Conservation (phyloP, 2,329 filamentous ascomycete genomes). For the Xylaria sp. region DNA sequence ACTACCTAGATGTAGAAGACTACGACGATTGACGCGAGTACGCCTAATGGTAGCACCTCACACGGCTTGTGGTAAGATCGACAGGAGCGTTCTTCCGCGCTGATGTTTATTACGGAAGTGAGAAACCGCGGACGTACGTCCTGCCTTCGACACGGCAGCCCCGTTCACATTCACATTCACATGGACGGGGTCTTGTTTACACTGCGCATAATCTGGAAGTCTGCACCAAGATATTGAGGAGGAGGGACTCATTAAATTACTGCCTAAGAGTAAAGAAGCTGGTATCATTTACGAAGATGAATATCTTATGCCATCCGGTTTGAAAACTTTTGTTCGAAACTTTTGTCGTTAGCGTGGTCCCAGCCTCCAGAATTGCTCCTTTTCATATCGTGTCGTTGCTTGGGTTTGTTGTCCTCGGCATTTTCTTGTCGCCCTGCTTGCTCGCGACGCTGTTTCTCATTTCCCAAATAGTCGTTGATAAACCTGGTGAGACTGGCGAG, state of each 20-base stretch:
- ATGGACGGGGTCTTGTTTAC: slow-evolving; percentile 1
- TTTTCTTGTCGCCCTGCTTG: not conserved
- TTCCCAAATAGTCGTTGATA: slow-evolving; percentile 44
- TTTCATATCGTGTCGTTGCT: not conserved
- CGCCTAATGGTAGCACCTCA: not conserved
- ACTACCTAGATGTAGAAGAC: too few species aligned
- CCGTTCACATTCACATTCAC: not conserved
- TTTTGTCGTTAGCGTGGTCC: not conserved
- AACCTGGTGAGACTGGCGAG: slow-evolving; percentile 44
- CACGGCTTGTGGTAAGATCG: not conserved
- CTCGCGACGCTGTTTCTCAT: slow-evolving; percentile 27
- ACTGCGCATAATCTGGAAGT: not conserved
- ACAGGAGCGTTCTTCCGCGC: slow-evolving; percentile 15
- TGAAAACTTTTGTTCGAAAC: slow-evolving; percentile 2
- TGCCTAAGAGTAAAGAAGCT: slow-evolving; percentile 16
- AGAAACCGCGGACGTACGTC: slow-evolving; percentile 13
- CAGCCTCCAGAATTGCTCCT: not conserved
- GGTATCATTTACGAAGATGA: slow-evolving; percentile 17
- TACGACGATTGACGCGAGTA: not conserved
- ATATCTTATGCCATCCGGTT: not conserved
- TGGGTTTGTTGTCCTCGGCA: not conserved
- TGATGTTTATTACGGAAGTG: not conserved
- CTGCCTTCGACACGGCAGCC: not conserved
- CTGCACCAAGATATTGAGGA: slow-evolving; percentile 2
- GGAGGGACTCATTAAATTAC: slow-evolving; percentile 18